Base-by-base conservation (phyloP, 176 grass and related monocot species). In the Urochloa ruziziensis region DNA sequence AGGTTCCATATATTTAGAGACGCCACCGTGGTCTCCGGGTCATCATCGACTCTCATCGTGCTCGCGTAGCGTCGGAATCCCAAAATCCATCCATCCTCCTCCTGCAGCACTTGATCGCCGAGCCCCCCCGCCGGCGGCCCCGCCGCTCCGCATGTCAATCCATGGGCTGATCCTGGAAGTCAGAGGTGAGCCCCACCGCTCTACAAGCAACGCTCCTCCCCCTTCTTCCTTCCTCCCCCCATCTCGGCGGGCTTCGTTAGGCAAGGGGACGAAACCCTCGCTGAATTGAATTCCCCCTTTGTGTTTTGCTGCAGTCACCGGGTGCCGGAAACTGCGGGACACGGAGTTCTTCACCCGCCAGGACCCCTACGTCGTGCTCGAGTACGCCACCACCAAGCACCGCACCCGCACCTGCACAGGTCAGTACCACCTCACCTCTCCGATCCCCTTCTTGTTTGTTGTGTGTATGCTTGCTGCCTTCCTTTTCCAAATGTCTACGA, bases 331-430 rank as follows among this genome's bases (percentile, higher is more conserved):
- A 75, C 85, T 95, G 82, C 88, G 85, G 86, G 88, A 98, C 86
- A 98, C 91, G 23, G 93, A 98, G 90, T 56, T 95, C 67, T 91
- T 98, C 88, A 47, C 87, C 40, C 86, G 96, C 4, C 92, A 93
- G 84, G 95, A 98, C 73, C 92, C 95, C 73, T 98, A 98, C 83
- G 92, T 98, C 84, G 78, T 88, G 75, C 1, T 98, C 80, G 92
- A 95, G 29, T 98, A 95, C 77, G 90, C 90, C 82, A 86, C 30
- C 84, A 90, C 82, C 77, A 95, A 89, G 83, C 67, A 90, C 27
- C 92, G 95, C 60, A 95, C 92, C 13, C 51, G 89, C 19, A 98
- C 95, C 32, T 94, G 95, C 88, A 95, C 92, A 28, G 90, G 95
- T 97, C 16, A 1, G 49, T 65, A 27, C 9, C 23, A 2, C 8